Evolutionary conservation across 352 stramenopile genomes (phyloP).

Genomic region (Globisporangium nodosum): DNA sequence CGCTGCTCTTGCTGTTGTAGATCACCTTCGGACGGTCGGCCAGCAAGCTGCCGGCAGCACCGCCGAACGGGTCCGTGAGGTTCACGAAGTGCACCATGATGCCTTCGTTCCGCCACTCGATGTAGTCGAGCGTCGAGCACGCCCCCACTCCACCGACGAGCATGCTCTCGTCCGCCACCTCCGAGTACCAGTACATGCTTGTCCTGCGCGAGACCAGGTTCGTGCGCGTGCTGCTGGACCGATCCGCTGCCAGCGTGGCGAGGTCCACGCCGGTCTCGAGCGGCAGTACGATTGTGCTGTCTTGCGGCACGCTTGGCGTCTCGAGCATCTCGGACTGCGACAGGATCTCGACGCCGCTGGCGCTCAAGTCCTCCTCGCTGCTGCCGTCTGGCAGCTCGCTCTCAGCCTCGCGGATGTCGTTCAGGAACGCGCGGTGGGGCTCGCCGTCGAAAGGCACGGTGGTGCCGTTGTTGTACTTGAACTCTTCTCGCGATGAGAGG

Average conservation of each 20-base stretch:
- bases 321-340: conserved; percentile 47
- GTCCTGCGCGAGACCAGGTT: conserved; percentile 12
- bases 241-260: conserved; percentile 17
- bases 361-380: conserved; percentile 26
- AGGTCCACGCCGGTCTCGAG: conserved; percentile 53
- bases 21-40: conserved; percentile 90
- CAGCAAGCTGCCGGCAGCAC: conserved; percentile 25
- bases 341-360: conserved; percentile 33
- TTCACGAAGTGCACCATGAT: conserved; percentile 93
- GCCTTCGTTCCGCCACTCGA: conserved; percentile 93
- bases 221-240: conserved; percentile 3
- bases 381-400: conserved; percentile 34
- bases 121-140: conserved; percentile 91
- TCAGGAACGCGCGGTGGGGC: conserved; percentile 74
- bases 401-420: conserved; percentile 57
- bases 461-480: conserved; percentile 69
- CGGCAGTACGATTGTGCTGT: conserved; percentile 44
- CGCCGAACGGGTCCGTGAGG: conserved; percentile 87
- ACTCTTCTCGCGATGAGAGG: conserved; percentile 70
- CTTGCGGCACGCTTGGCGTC: conserved; percentile 37
- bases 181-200: conserved; percentile 76
- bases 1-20: conserved; percentile 77
- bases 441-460: conserved; percentile 84
- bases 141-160: conserved; percentile 80
- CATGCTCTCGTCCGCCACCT: conserved; percentile 36